phyloP scores from a whole-genome alignment of 768 basidiomycete genomes.

The Ephemerocybe angulata region DNA sequence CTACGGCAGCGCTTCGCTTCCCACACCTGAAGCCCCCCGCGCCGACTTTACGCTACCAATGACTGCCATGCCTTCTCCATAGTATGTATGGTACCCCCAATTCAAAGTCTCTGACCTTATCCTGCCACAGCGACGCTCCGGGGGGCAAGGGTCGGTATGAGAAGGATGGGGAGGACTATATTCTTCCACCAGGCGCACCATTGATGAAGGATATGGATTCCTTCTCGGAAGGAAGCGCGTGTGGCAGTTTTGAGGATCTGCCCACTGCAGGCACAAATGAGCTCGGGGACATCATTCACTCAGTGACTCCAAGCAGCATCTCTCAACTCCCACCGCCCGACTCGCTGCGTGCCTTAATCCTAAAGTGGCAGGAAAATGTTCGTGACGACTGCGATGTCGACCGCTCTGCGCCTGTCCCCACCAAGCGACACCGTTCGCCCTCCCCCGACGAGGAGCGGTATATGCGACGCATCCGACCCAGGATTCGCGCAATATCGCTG shows the following conservation, averaged over 20 bases:
- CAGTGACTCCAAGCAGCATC: slow-evolving; percentile 17
- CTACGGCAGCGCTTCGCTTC: slow-evolving; percentile 30
- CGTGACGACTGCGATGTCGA: slow-evolving; percentile 19
- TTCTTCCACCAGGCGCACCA: slow-evolving; percentile 42
- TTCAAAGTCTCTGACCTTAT: slow-evolving; percentile 9
- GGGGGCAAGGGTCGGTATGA: slow-evolving; percentile 5
- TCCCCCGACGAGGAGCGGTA: slow-evolving; percentile 30
- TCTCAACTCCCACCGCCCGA: slow-evolving; percentile 25
- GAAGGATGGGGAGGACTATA: slow-evolving; percentile 20
- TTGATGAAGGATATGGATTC: slow-evolving; percentile 53
- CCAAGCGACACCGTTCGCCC: slow-evolving; percentile 38
- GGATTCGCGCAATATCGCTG: slow-evolving; percentile 19
- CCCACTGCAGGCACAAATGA: slow-evolving; percentile 35
- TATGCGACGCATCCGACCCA: slow-evolving; percentile 25
- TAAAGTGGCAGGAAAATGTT: slow-evolving; percentile 43
- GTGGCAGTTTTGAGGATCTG: slow-evolving; percentile 50
- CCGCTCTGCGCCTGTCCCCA: slow-evolving; percentile 17
- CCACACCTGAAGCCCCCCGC: slow-evolving; percentile 24
- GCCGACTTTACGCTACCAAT: slow-evolving; percentile 12
- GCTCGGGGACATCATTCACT: slow-evolving; percentile 30
- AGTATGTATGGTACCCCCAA: slow-evolving; percentile 12
- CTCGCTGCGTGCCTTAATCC: slow-evolving; percentile 21
- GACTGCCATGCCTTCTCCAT: slow-evolving; percentile 5
- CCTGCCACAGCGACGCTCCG: slow-evolving; percentile 4
- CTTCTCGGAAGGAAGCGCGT: slow-evolving; percentile 56